A percentile compares a stretch with the other conserved stretches of the same genome.
phyloP scores from a whole-genome alignment of 371 early-diverging fungal genomes.

The Mortierella sp. region DNA sequence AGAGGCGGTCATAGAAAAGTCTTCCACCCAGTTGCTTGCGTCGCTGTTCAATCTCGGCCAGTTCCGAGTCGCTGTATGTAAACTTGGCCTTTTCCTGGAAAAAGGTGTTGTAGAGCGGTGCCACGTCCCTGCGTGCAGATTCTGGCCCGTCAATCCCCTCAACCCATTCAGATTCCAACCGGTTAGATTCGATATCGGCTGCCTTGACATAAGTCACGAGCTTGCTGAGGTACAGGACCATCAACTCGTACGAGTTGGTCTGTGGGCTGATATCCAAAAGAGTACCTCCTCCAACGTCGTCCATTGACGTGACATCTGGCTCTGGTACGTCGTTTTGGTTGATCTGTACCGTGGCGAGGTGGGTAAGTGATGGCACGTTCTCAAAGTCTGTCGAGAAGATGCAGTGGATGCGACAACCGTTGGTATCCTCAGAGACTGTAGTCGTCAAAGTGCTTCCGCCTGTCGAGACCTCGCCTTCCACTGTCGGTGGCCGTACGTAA shows the following conservation, averaged over 20 bases:
- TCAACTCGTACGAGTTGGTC: conserved; percentile 45
- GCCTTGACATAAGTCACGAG: conserved; percentile 41
- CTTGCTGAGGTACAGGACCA: conserved; percentile 44
- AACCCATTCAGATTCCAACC: conserved; percentile 34
- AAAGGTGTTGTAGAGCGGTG: conserved; percentile 22
- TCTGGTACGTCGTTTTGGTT: conserved; percentile 38
- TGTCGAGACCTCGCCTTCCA: conserved; percentile 31
- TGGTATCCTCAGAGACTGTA: conserved; percentile 41
- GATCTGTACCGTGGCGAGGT: conserved; percentile 48
- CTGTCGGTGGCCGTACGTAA: conserved; percentile 41
- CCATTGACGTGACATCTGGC: conserved; percentile 34
- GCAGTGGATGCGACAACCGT: conserved; percentile 50
- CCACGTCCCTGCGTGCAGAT: conserved; percentile 17
- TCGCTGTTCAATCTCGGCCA: conserved; percentile 35
- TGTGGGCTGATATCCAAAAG: conserved; percentile 52
- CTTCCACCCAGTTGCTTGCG: conserved; percentile 47
- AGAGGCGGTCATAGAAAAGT: conserved; percentile 50
- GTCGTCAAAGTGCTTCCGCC: conserved; percentile 48
- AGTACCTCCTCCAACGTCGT: conserved; percentile 37
- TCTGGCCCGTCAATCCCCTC: conserved; percentile 20
- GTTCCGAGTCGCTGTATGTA: conserved; percentile 36
- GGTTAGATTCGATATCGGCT: conserved; percentile 36
- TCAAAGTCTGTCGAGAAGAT: conserved; percentile 41
- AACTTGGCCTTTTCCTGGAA: conserved; percentile 32
- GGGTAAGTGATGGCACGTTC: conserved; percentile 23